Evolutionary conservation across 768 basidiomycete genomes (phyloP), one percentile per base, ranked within the genome.

Genomic region (Nevesoporus exiguus): DNA sequence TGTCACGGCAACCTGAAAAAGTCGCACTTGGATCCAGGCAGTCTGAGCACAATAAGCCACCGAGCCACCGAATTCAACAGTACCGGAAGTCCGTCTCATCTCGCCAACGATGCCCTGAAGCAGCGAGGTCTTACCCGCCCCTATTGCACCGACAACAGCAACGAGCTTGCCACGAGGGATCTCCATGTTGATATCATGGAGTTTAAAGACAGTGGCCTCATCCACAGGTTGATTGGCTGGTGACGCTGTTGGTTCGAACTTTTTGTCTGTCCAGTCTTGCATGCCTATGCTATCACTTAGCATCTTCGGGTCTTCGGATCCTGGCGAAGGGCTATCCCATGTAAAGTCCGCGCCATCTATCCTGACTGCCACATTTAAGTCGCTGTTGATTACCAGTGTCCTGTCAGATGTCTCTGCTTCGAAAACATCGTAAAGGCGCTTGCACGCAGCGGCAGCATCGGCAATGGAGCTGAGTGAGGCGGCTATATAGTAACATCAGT

Each of bases 21-120:
- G 53, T 55, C 57, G 2, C 52, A 80, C 84, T 70, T 93, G 90
- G 54, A 98, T 95, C 93, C 93, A 97, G 11, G 93, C 87, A 42
- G 78, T 85, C 66, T 98, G 94, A 17, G 86, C 84, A 61, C 90
- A 94, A 67, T 94, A 92, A 0, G 84, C 85, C 9, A 93, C 80
- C 10, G 81, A 80, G 0, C 88, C 90, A 52, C 90, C 86, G 62
- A 93, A 90, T 30, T 74, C 76, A 34, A 90, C 80, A 9, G 72
- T 78, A 3, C 92, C 92, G 13, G 72, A 66, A 1, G 81, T 84
- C 59, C 77, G 76, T 54, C 86, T 76, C 93, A 95, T 95, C 68
- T 95, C 93, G 3, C 88, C 88, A 53, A 90, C 83, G 30, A 91
- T 63, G 8, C 83, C 89, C 59, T 91, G 85, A 40, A 92, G 73